phyloP scores from a whole-genome alignment of 2,329 filamentous ascomycete genomes.

The Taxawa tesnikishii region DNA sequence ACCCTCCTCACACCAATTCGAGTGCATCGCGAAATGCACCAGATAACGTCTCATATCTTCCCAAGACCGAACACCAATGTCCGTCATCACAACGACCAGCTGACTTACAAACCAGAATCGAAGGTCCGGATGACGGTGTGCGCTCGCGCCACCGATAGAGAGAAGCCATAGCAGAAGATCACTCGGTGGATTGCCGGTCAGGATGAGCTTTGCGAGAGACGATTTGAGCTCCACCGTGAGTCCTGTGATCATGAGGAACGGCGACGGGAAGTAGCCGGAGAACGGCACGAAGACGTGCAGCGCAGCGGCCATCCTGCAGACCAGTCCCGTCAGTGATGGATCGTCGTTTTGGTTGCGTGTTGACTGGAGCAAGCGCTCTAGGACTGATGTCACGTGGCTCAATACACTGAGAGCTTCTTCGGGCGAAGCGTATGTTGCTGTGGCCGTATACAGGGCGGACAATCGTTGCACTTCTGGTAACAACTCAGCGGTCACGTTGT shows the following conservation, averaged over 20 bases:
- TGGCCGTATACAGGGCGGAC: conserved; percentile 1
- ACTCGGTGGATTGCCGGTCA: not conserved
- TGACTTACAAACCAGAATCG: not conserved
- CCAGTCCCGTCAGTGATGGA: not conserved
- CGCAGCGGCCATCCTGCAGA: conserved; percentile 1
- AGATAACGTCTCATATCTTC: conserved; percentile 1
- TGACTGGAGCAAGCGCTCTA: not conserved
- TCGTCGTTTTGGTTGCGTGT: not conserved
- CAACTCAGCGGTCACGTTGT: not conserved
- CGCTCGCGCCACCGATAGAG: not conserved
- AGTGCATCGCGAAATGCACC: not conserved
- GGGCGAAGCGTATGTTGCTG: not conserved
- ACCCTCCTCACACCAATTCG: not conserved
- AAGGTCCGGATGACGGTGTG: not conserved
- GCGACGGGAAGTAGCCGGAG: conserved; percentile 1
- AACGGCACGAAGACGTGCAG: conserved; percentile 3
- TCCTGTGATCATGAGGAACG: conserved; percentile 1
- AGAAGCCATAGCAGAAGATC: not conserved
- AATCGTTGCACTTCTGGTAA: conserved; percentile 1
- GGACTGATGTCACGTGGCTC: not conserved
- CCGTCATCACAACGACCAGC: not conserved
- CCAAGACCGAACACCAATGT: conserved; percentile 1
- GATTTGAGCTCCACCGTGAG: conserved; percentile 1
- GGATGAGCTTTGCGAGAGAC: not conserved
- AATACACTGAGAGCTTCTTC: conserved; percentile 1